A percentile compares a stretch with the other conserved stretches of the same genome.
Evolutionary conservation across 1,139 yeast genomes (phyloP).

Genomic region (Lodderomyces oxycetoniae): DNA sequence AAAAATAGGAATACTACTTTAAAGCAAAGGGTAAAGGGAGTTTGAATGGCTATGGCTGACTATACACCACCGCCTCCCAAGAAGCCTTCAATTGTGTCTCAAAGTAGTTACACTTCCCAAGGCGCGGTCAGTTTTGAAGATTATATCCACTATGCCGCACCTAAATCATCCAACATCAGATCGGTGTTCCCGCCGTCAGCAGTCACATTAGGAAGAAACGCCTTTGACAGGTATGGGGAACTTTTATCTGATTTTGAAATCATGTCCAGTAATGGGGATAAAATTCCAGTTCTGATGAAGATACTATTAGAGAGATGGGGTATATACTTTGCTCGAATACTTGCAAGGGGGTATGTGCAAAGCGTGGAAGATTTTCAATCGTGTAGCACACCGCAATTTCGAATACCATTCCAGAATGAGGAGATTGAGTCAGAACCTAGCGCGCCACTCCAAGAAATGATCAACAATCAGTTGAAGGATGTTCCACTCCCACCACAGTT

Average conservation of each 20-base stretch:
- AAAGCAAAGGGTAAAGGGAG: no score
- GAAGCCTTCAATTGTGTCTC: background rate
- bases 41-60: no score
- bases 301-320: conserved; percentile 75
- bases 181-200: conserved; percentile 74
- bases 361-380: conserved; percentile 47
- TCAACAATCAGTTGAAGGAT: conserved; percentile 30
- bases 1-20: no score
- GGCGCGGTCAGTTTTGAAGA: conserved; percentile 51
- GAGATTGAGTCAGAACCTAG: conserved; percentile 2
- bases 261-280: conserved; percentile 60
- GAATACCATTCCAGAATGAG: conserved; percentile 55
- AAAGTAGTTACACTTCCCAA: conserved; percentile 11
- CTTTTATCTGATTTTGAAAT: conserved; percentile 68
- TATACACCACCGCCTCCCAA: no score
- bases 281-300: conserved; percentile 56
- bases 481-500: conserved; percentile 57
- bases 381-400: conserved; percentile 29
- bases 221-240: conserved; percentile 62
- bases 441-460: conserved; percentile 5
- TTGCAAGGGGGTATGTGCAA: conserved; percentile 60
- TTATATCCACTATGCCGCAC: conserved; percentile 74
- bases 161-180: conserved; percentile 58
- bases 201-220: conserved; percentile 69
- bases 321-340: conserved; percentile 52